A percentile compares a stretch with the other conserved stretches of the same genome.
These are phyloP conservation scores for Candida takata DNA, from an alignment of 805 yeast species.

Conservation along the genomic window DNA sequence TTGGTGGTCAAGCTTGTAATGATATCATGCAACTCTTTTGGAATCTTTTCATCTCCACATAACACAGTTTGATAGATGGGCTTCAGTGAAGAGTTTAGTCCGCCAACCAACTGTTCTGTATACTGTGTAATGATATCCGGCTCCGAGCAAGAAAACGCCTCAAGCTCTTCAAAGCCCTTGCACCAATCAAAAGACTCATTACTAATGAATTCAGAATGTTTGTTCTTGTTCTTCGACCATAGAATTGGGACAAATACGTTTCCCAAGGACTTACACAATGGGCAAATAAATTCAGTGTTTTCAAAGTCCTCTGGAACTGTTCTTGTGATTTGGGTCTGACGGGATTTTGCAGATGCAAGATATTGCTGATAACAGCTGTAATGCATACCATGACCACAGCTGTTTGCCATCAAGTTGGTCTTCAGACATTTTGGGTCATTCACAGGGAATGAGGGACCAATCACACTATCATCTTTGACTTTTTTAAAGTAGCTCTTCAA, in stretches of 20 bases:
- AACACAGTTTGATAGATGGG: slow-evolving; percentile 5
- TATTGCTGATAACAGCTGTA: slow-evolving; percentile 65
- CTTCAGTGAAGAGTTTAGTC: slow-evolving; percentile 4
- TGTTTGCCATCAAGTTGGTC: slow-evolving; percentile 35
- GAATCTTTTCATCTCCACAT: slow-evolving; percentile 2
- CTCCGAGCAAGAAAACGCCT: slow-evolving; percentile 6
- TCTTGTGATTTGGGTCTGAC: slow-evolving; percentile 69
- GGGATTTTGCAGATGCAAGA: slow-evolving; percentile 44
- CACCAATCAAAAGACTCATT: slow-evolving; percentile 14
- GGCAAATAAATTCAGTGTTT: slow-evolving; percentile 76
- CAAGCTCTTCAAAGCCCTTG: slow-evolving; percentile 10
- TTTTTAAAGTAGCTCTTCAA: slow-evolving; percentile 34
- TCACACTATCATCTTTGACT: slow-evolving; percentile 32
- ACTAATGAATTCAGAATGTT: slow-evolving; percentile 7
- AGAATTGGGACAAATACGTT: slow-evolving; percentile 77
- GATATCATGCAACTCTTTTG: slow-evolving; percentile 6
- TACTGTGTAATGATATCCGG: neutral
- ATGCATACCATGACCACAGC: slow-evolving; percentile 96
- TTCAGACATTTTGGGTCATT: slow-evolving; percentile 26
- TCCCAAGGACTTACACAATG: slow-evolving; percentile 81
- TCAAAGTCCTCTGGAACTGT: slow-evolving; percentile 71
- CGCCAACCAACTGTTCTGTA: slow-evolving; percentile 11
- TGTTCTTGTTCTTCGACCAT: slow-evolving; percentile 43
- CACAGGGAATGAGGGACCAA: slow-evolving; percentile 63
- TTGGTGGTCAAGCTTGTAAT: slow-evolving; percentile 6